Percentiles rank a stretch among this genome's conserved stretches.
These are phyloP conservation scores for Kwoniella shandongensis DNA, from an alignment of 768 basidiomycete species.

Conservation along the genomic window DNA sequence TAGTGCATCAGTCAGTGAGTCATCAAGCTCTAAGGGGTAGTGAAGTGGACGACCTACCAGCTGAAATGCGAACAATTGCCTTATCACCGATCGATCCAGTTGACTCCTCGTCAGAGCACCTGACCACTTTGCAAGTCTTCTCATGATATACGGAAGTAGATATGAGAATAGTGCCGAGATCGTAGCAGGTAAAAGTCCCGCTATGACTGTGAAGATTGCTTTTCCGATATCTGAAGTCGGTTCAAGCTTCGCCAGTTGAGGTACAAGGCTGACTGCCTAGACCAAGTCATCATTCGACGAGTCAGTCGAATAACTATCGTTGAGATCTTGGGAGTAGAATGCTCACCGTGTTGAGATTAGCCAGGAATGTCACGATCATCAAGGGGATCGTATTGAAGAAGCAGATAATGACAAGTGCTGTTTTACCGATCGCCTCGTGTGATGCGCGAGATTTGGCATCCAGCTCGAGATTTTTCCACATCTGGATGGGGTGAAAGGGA, in stretches of 20 bases:
- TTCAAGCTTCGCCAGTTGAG: no score
- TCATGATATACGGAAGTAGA: constrained; percentile 38
- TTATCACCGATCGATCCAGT: constrained; percentile 40
- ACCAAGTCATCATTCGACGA: neutral
- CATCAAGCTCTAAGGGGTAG: neutral
- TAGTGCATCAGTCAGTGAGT: neutral
- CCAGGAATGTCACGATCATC: constrained; percentile 35
- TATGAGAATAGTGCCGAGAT: constrained; percentile 37
- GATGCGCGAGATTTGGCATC: constrained; percentile 18
- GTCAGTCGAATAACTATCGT: no score
- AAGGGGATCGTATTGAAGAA: constrained; percentile 42
- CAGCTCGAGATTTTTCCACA: constrained; percentile 42
- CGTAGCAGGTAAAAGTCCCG: constrained; percentile 33
- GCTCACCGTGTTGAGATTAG: constrained; percentile 39
- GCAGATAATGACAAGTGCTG: constrained; percentile 27
- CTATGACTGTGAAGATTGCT: constrained; percentile 30
- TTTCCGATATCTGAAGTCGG: constrained; percentile 17
- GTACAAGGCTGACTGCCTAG: neutral
- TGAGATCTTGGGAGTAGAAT: no score
- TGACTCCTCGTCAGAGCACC: constrained; percentile 39
- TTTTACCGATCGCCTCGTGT: constrained; percentile 26
- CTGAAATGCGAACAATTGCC: constrained; percentile 39
- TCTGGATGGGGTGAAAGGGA: no score
- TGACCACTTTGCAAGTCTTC: constrained; percentile 33
- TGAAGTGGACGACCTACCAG: constrained; percentile 24